Evolutionary conservation across 192 early-diverging fungal species (phyloP).

Genomic region (Coemansia pectinata): DNA sequence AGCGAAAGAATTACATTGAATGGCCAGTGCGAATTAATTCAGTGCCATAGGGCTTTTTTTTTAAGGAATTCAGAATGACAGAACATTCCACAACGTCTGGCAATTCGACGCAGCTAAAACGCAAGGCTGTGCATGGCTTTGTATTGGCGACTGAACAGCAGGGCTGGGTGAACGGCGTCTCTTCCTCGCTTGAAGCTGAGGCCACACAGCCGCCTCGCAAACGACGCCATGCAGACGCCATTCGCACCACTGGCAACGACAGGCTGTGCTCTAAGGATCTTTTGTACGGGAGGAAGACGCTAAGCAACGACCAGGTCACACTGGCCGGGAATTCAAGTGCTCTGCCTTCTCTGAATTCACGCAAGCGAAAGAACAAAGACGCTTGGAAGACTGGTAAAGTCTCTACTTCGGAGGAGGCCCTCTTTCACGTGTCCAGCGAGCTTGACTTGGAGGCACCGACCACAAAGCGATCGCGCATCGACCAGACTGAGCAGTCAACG

Average conservation of each 20-base stretch:
- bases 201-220: not conserved
- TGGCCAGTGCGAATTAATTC: not conserved
- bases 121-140: slow-evolving; percentile 1
- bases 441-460: not conserved
- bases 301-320: not conserved
- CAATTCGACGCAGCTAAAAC: not conserved
- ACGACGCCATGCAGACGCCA: slow-evolving; percentile 3
- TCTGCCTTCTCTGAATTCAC: not conserved
- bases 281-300: slow-evolving; percentile 2
- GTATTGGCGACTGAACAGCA: not conserved
- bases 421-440: not conserved
- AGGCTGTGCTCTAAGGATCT: slow-evolving; percentile 4
- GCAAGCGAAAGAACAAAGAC: slow-evolving; percentile 16
- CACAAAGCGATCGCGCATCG: not conserved
- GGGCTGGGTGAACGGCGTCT: not conserved
- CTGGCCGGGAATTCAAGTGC: not conserved
- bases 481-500: not conserved
- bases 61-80: not conserved
- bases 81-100: not conserved
- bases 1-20: not conserved
- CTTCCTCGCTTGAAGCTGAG: not conserved
- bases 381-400: not conserved
- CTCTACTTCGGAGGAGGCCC: not conserved
- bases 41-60: not conserved
- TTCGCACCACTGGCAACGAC: not conserved